Evolutionary conservation across 805 yeast species (phyloP).

Genomic region (Priceomyces fermenticarens): DNA sequence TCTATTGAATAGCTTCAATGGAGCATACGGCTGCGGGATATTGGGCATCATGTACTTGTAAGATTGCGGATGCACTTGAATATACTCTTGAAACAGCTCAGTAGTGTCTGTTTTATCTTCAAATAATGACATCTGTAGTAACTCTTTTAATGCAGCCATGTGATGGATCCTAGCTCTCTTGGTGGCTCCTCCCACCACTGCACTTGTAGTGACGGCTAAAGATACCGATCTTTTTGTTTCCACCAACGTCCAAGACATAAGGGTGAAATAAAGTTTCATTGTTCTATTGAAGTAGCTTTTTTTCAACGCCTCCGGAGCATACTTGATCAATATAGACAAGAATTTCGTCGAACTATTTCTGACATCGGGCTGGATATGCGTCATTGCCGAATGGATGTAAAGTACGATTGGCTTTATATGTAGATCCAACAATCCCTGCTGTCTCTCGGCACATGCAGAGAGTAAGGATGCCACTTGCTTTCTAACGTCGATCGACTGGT

Average conservation of each 20-base stretch:
- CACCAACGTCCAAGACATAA: conserved; percentile 69
- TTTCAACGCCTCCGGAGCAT: conserved; percentile 53
- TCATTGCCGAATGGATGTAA: conserved; percentile 87
- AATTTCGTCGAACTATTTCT: conserved; percentile 74
- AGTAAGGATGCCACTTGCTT: conserved; percentile 49
- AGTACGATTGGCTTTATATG: conserved; percentile 63
- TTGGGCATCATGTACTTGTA: conserved; percentile 51
- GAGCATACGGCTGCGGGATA: conserved; percentile 61
- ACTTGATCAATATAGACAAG: conserved; percentile 54
- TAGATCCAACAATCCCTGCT: conserved; percentile 54
- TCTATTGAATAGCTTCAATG: conserved; percentile 55
- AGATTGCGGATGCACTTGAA: conserved; percentile 46
- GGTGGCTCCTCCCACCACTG: conserved; percentile 28
- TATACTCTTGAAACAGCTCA: conserved; percentile 12
- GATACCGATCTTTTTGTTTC: conserved; percentile 34
- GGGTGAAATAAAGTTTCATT: conserved; percentile 60
- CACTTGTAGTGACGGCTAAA: conserved; percentile 31
- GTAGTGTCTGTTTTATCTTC: conserved; percentile 11
- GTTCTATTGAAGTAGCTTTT: conserved; percentile 68
- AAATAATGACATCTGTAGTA: conserved; percentile 45
- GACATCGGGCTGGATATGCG: conserved; percentile 77
- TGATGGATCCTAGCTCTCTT: conserved; percentile 41
- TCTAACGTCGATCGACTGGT: conserved; percentile 65
- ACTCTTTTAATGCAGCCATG: conserved; percentile 38
- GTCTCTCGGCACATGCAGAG: conserved; percentile 44